Conservation (phyloP, 2,329 filamentous ascomycete genomes). For the Botrytis elliptica region DNA sequence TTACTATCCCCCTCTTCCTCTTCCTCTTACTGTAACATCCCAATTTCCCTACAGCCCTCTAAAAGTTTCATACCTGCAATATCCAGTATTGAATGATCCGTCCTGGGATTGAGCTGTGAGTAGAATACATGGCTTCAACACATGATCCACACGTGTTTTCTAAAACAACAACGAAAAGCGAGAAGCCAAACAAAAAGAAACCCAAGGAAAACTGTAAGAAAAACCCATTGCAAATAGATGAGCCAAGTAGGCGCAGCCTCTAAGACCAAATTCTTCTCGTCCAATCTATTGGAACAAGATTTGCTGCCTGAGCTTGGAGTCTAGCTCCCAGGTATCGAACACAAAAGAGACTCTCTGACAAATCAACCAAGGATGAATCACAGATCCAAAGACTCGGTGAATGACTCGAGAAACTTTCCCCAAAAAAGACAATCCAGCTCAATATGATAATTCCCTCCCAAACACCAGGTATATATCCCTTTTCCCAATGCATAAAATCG, state of each 20-base stretch:
- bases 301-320: slow-evolving; percentile 36
- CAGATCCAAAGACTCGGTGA: slow-evolving; percentile 30
- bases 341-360: slow-evolving; percentile 19
- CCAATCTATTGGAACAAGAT: slow-evolving; percentile 27
- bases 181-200: background rate
- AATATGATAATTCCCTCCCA: slow-evolving; percentile 24
- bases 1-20: background rate
- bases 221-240: background rate
- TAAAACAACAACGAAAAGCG: background rate
- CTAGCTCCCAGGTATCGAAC: slow-evolving; percentile 30
- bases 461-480: slow-evolving; percentile 40
- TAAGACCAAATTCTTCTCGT: slow-evolving; percentile 5
- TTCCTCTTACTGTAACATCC: background rate
- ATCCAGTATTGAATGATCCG: slow-evolving; percentile 15
- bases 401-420: slow-evolving; percentile 22
- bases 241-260: slow-evolving; percentile 17
- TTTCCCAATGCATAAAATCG: slow-evolving; percentile 34
- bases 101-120: background rate
- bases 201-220: background rate
- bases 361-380: slow-evolving; percentile 27
- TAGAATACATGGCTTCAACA: background rate
- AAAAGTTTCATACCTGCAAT: slow-evolving; percentile 11
- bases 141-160: slow-evolving; percentile 11
- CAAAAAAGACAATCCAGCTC: slow-evolving; percentile 21
- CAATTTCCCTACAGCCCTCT: background rate